Conservation (phyloP, 148 eudicot species). For the Persicaria maculosa region DNA sequence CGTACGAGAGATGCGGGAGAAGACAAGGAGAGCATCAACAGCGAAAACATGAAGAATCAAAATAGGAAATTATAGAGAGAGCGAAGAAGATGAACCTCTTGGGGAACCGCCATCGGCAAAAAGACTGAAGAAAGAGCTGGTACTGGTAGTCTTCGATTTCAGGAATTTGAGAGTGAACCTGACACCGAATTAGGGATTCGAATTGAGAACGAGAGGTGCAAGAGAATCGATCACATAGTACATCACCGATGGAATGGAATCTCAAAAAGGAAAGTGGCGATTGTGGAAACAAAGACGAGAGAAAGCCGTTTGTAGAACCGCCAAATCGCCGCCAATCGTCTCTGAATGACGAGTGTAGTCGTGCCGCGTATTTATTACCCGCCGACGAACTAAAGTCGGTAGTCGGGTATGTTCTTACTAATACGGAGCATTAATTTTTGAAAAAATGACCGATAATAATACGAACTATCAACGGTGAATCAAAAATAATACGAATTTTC, state of each 20-base stretch:
- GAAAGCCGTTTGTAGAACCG: neutral
- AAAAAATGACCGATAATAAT: too few relatives aligned
- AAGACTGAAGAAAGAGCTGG: neutral
- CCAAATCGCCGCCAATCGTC: neutral
- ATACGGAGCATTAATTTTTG: too few relatives aligned
- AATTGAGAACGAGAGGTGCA: neutral
- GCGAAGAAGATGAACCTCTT: constrained; percentile 5
- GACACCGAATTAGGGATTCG: neutral
- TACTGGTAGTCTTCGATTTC: neutral
- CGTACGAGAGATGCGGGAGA: neutral
- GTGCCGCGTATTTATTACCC: too few relatives aligned
- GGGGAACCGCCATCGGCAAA: neutral
- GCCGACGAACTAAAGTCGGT: too few relatives aligned
- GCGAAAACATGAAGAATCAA: neutral
- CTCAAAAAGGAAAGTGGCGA: neutral
- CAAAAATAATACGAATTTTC: too few relatives aligned
- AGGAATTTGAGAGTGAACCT: neutral
- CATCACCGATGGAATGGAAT: too few relatives aligned
- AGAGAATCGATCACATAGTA: neutral
- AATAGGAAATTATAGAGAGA: neutral
- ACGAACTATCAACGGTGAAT: too few relatives aligned
- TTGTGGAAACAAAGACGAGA: neutral
- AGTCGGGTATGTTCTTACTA: too few relatives aligned
- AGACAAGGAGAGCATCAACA: neutral
- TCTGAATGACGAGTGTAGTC: too few relatives aligned